Base-by-base conservation (phyloP, 441 rosid species). In the Gossypium schwendimanii region DNA sequence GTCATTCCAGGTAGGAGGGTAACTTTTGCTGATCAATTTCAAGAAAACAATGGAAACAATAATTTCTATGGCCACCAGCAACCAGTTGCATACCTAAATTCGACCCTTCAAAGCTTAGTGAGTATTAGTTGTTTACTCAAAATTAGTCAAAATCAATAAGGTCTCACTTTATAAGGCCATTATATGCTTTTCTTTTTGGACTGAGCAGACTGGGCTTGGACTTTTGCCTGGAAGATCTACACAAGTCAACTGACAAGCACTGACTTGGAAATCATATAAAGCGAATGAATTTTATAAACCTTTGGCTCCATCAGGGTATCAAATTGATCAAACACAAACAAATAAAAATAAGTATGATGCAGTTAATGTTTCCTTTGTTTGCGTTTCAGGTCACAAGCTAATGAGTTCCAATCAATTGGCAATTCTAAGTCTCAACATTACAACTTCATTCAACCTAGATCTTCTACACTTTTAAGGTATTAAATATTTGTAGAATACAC, bases 401-500 rank as follows among this genome's bases (percentile, higher is more conserved):
- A 53, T 53, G 76, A 41, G 10, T 41, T 77, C 23, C n/a, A 1
- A 17, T 50, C 49, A 24, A 28, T 41, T 6, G 18, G 15, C 11
- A 8, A 4, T 28, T 41, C 50, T 10, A 21, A 52, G 39, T 36
- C 26, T n/a, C 64, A 39, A 18, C 33, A 36, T 62, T 0, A 60
- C 64, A 73, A 73, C 64, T 14, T 41, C 58, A 26, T 73, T 20
- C 6, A 2, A 11, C 52, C 59, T 0, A 41, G 20, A 36, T 4
- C 73, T 39, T 50, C 49, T 67, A 26, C 53, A 53, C 59, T 59
- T 23, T 11, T 6, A 18, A 77, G 76, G 76, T 73, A 52, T 26
- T 12, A 24, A 59, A 59, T 26, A 26, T 24, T 57, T 14, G 21
- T 4, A 33, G 9, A 49, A 4, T 44, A 4, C 6, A 31, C 33